Conservation (phyloP, 2,329 filamentous ascomycete species). For the Aspergillus eucalypticola region DNA sequence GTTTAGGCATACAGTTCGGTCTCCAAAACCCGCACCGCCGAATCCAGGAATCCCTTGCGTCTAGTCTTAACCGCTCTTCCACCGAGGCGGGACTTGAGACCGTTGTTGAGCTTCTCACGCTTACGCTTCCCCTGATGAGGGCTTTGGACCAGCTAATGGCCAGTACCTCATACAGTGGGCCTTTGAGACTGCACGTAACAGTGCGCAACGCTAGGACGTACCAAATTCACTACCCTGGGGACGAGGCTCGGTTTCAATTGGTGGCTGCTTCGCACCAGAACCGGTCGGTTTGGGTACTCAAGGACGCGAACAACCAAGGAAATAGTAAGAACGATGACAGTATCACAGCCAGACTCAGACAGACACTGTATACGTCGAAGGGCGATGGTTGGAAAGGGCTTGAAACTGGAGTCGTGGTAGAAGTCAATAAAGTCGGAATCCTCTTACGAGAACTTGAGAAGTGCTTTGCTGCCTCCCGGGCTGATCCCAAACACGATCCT, state of each 20-base stretch:
- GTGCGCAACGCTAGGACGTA: slow-evolving; percentile 39
- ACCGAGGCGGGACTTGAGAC: slow-evolving; percentile 32
- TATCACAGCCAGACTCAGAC: slow-evolving; percentile 27
- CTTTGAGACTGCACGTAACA: slow-evolving; percentile 33
- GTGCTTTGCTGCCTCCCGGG: slow-evolving; percentile 24
- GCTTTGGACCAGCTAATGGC: slow-evolving; percentile 38
- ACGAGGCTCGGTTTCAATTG: slow-evolving; percentile 37
- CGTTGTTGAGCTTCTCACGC: slow-evolving; percentile 33
- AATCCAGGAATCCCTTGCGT: slow-evolving; percentile 41
- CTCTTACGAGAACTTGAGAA: slow-evolving; percentile 36
- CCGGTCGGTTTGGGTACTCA: slow-evolving; percentile 39
- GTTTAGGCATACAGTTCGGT: slow-evolving; percentile 37
- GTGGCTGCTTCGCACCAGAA: slow-evolving; percentile 29
- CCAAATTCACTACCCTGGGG: slow-evolving; percentile 37
- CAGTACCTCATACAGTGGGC: slow-evolving; percentile 24
- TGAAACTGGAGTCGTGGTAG: slow-evolving; percentile 39
- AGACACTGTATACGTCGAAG: slow-evolving; percentile 37
- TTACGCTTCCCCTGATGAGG: slow-evolving; percentile 41
- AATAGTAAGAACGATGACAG: slow-evolving; percentile 21
- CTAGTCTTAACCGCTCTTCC: slow-evolving; percentile 36
- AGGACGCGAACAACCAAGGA: slow-evolving; percentile 26
- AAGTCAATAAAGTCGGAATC: slow-evolving; percentile 33
- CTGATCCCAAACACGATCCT: neutral
- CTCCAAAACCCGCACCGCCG: slow-evolving; percentile 42
- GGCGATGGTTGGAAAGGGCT: slow-evolving; percentile 45